A percentile compares a stretch with the other conserved stretches of the same genome.
Conservation (phyloP, 2,329 filamentous ascomycete genomes). For the Bisporella sp. region DNA sequence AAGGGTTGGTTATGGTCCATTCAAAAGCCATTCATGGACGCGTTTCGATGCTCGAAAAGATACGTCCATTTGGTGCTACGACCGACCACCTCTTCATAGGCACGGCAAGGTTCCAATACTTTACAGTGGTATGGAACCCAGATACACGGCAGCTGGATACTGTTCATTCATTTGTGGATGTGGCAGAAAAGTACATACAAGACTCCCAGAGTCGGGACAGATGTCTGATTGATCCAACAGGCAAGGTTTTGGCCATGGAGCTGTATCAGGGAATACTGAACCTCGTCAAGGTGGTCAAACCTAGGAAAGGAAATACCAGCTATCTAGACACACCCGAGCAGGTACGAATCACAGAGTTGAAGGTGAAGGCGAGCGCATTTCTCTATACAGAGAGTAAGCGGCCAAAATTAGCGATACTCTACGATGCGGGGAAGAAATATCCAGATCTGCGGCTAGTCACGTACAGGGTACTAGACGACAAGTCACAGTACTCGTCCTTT, state of each 20-base stretch:
- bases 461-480: slow-evolving; percentile 54
- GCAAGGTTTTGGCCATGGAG: slow-evolving; percentile 59
- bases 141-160: slow-evolving; percentile 44
- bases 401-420: slow-evolving; percentile 58
- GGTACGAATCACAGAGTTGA: slow-evolving; percentile 58
- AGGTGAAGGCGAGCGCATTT: slow-evolving; percentile 60
- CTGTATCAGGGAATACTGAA: slow-evolving; percentile 63
- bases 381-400: slow-evolving; percentile 47
- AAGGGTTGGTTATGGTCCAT: slow-evolving; percentile 57
- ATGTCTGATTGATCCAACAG: slow-evolving; percentile 76
- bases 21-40: slow-evolving; percentile 77
- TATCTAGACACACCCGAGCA: slow-evolving; percentile 55
- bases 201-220: slow-evolving; percentile 78
- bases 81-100: slow-evolving; percentile 89
- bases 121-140: slow-evolving; percentile 78
- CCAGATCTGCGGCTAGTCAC: slow-evolving; percentile 47
- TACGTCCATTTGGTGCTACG: slow-evolving; percentile 65
- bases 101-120: slow-evolving; percentile 85
- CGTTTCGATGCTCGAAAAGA: slow-evolving; percentile 74
- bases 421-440: slow-evolving; percentile 50
- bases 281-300: slow-evolving; percentile 51
- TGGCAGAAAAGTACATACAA: slow-evolving; percentile 54
- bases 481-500: slow-evolving; percentile 46
- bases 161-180: slow-evolving; percentile 42
- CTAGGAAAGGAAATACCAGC: slow-evolving; percentile 44